A percentile compares a stretch with the other conserved stretches of the same genome.
These are phyloP conservation scores for Fusarium longipes DNA, from an alignment of 2,329 filamentous ascomycete genomes.

Conservation along the genomic window DNA sequence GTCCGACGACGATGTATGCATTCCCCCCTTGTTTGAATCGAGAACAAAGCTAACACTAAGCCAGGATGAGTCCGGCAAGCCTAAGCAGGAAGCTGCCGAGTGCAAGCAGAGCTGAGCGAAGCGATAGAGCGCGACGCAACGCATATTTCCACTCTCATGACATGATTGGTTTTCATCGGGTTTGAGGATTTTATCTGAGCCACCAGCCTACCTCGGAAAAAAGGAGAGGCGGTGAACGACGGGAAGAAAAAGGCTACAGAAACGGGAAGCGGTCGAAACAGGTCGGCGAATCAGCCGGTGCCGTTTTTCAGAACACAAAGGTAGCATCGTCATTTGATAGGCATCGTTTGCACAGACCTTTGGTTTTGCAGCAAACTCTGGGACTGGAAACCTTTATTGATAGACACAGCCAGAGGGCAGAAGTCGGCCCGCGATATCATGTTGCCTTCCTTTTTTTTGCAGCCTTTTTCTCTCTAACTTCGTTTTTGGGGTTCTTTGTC, in stretches of 20 bases:
- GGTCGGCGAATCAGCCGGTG: constrained; percentile 43
- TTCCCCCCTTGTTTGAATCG: neutral
- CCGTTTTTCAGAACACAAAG: constrained; percentile 43
- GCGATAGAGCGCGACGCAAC: constrained; percentile 51
- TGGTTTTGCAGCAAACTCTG: constrained; percentile 43
- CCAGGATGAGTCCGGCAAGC: constrained; percentile 87
- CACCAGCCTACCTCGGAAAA: constrained; percentile 38
- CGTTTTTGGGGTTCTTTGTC: constrained; percentile 38
- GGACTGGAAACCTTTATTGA: constrained; percentile 44
- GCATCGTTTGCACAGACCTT: constrained; percentile 42
- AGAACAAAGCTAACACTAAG: constrained; percentile 27
- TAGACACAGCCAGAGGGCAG: constrained; percentile 47
- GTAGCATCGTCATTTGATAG: constrained; percentile 47
- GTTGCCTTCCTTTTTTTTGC: constrained; percentile 43
- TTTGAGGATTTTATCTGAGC: constrained; percentile 42
- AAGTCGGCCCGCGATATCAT: constrained; percentile 42
- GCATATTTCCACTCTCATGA: constrained; percentile 41
- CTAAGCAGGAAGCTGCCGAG: constrained; percentile 93
- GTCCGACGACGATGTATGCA: constrained; percentile 79
- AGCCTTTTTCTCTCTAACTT: constrained; percentile 41
- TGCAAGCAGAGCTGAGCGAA: constrained; percentile 89
- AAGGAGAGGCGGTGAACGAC: constrained; percentile 38
- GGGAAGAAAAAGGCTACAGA: constrained; percentile 46
- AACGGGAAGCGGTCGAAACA: constrained; percentile 43
- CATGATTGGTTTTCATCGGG: constrained; percentile 42